Conservation (phyloP, 768 basidiomycete genomes). For the Pulveroboletus sp. region DNA sequence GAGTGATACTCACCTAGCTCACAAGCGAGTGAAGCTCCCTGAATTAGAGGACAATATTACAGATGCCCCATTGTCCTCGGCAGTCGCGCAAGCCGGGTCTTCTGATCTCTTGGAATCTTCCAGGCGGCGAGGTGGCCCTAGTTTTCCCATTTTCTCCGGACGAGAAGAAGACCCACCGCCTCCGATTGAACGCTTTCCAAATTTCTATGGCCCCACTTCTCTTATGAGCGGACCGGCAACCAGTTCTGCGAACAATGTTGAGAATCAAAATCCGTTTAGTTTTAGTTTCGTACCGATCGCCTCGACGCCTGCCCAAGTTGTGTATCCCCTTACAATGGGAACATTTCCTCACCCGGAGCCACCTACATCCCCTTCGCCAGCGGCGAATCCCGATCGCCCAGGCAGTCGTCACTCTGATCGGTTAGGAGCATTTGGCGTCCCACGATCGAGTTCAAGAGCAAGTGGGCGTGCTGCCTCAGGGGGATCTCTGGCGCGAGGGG, state of each 20-base stretch:
- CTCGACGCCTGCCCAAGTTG: slow-evolving; percentile 45
- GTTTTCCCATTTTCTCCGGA: slow-evolving; percentile 49
- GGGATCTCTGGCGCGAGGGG: slow-evolving; percentile 23
- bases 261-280: slow-evolving; percentile 52
- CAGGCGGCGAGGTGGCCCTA: slow-evolving; percentile 30
- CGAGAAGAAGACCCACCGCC: slow-evolving; percentile 41
- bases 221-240: slow-evolving; percentile 34
- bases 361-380: slow-evolving; percentile 33
- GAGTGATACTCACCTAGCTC: slow-evolving; percentile 39
- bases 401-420: slow-evolving; percentile 32
- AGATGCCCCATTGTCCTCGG: slow-evolving; percentile 5
- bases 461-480: slow-evolving; percentile 28
- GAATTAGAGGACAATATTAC: slow-evolving; percentile 24
- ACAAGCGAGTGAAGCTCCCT: slow-evolving; percentile 47
- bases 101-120: slow-evolving; percentile 10
- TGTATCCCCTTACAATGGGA: slow-evolving; percentile 36
- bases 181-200: slow-evolving; percentile 49
- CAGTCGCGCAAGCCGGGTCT: slow-evolving; percentile 15
- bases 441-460: slow-evolving; percentile 37
- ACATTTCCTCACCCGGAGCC: slow-evolving; percentile 33
- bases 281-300: slow-evolving; percentile 50
- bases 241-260: slow-evolving; percentile 45
- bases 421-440: slow-evolving; percentile 26
- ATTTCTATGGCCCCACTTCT: slow-evolving; percentile 44
- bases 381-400: slow-evolving; percentile 29